Conservation (phyloP, 163 green algal genomes). For the Scenedesmus sp. region DNA sequence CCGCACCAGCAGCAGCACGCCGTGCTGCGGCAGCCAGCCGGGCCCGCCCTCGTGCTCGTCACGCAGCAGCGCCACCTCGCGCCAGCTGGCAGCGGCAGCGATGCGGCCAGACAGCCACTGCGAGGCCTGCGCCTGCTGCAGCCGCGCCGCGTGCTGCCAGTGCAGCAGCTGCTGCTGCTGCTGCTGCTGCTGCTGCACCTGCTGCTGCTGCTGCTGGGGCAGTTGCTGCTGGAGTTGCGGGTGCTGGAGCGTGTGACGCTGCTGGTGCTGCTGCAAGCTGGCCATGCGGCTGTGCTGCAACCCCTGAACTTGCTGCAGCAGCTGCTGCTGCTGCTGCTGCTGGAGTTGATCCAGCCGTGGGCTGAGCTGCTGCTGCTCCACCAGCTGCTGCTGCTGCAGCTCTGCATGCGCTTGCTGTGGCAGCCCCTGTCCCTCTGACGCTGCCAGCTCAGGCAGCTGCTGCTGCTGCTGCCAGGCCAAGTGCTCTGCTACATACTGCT, state of each 20-base stretch:
- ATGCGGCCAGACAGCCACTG: constrained; percentile 13
- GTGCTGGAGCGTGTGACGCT: background rate
- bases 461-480: constrained; percentile 26
- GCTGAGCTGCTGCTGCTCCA: background rate
- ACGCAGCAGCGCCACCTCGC: background rate
- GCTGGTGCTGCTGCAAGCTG: background rate
- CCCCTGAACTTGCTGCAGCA: background rate
- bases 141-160: constrained; percentile 32
- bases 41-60: background rate
- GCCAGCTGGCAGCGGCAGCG: constrained; percentile 23
- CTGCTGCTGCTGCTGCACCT: constrained; percentile 19
- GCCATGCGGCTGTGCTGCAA: background rate
- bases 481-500: background rate
- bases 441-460: background rate
- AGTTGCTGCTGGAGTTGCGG: background rate
- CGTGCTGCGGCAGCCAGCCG: background rate
- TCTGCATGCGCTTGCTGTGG: background rate
- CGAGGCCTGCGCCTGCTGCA: constrained; percentile 27
- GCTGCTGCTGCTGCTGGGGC: background rate
- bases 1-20: constrained; percentile 22
- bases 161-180: background rate
- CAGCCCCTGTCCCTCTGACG: background rate
- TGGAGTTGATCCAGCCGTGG: background rate
- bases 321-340: background rate
- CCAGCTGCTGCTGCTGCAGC: background rate